phyloP scores from a whole-genome alignment of 179 eudicot genomes.

The Nepenthes alata region DNA sequence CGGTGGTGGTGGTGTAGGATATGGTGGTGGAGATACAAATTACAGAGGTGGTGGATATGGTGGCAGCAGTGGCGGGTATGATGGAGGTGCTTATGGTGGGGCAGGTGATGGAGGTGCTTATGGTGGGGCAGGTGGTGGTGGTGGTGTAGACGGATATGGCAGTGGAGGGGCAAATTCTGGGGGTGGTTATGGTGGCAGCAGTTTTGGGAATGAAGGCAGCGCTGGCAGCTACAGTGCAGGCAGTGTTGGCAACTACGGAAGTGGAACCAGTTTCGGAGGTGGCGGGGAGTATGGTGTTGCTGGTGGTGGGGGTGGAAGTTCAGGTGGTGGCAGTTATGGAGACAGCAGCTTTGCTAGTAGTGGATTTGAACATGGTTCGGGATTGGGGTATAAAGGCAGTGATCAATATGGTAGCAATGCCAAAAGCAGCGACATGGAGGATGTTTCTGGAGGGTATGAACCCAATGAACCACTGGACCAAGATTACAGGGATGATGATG shows the following conservation, averaged over 20 bases:
- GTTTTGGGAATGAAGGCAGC: slow-evolving; percentile 14
- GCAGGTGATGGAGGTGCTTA: not conserved
- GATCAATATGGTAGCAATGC: slow-evolving; percentile 20
- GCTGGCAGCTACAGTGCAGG: slow-evolving; percentile 1
- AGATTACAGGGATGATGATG: slow-evolving; percentile 25
- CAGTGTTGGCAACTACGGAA: slow-evolving; percentile 7
- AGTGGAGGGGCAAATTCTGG: not conserved
- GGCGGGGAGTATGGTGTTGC: not conserved
- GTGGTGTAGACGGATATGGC: not conserved
- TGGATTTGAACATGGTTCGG: slow-evolving; percentile 19
- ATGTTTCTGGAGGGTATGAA: slow-evolving; percentile 10
- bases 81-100: slow-evolving; percentile 6
- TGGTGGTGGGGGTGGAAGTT: slow-evolving; percentile 8
- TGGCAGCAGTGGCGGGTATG: slow-evolving; percentile 3
- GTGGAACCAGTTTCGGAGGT: not conserved
- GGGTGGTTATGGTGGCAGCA: slow-evolving; percentile 18
- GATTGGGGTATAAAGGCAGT: slow-evolving; percentile 10
- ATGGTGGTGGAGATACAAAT: not conserved
- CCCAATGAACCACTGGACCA: slow-evolving; percentile 17
- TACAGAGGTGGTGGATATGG: slow-evolving; percentile 10
- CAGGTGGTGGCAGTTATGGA: no score
- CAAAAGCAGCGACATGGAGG: slow-evolving; percentile 4
- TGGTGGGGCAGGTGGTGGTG: not conserved
- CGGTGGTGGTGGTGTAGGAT: not conserved
- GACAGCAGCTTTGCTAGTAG: no score